phyloP scores from a whole-genome alignment of 2,329 filamentous ascomycete species.

The Ceratocystis papillata region DNA sequence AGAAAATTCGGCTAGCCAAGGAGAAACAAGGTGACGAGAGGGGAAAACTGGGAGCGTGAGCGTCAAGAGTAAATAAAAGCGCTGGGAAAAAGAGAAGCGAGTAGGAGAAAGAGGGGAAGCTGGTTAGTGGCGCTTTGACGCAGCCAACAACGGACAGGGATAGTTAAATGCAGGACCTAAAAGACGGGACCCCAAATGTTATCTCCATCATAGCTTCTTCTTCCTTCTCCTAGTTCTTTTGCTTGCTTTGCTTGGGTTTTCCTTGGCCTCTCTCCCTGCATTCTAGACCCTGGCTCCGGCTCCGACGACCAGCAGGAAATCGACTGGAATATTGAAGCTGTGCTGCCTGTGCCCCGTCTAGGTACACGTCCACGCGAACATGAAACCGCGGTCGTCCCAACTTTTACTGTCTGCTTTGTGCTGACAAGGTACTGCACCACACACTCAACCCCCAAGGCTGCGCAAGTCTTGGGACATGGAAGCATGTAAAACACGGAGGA shows the following conservation, averaged over 20 bases:
- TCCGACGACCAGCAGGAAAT: too few species aligned
- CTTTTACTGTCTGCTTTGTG: neutral
- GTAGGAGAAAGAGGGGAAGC: neutral
- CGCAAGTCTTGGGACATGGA: neutral
- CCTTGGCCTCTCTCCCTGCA: too few species aligned
- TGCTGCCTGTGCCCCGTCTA: too few species aligned
- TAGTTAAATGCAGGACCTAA: too few species aligned
- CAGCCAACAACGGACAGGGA: too few species aligned
- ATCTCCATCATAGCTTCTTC: constrained; percentile 21
- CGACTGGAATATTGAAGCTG: too few species aligned
- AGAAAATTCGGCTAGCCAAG: too few species aligned
- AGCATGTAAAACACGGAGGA: constrained; percentile 1
- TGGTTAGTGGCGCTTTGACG: neutral
- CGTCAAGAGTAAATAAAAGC: too few species aligned
- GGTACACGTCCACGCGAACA: neutral
- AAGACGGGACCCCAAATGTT: neutral
- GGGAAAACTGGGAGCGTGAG: too few species aligned
- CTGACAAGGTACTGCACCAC: neutral
- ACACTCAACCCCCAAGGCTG: neutral
- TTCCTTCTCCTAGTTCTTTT: constrained; percentile 27
- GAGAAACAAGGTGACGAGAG: too few species aligned
- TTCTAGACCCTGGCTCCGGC: too few species aligned
- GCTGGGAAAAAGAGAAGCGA: too few species aligned
- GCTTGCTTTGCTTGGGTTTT: constrained; percentile 24
- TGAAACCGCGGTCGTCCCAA: constrained; percentile 1